These are phyloP conservation scores for Petrea volubilis DNA, from an alignment of 257 asterid genomes.

Conservation along the genomic window DNA sequence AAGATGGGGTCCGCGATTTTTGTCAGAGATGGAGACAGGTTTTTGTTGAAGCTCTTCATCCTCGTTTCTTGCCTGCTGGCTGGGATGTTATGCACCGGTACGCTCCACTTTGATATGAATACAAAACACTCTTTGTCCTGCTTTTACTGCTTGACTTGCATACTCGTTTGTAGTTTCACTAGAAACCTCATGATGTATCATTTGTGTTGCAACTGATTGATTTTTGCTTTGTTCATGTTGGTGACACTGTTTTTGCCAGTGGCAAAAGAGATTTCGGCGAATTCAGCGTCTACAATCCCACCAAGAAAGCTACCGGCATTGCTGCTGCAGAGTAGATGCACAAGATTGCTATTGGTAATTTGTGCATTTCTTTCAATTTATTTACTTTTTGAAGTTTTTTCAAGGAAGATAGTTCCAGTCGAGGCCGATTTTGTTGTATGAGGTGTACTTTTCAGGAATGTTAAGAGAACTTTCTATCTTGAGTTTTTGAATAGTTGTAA, in stretches of 20 bases:
- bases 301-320: constrained; percentile 28
- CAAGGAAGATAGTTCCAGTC: not conserved
- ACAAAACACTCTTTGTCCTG: too few species aligned
- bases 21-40: constrained; percentile 96
- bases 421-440: not conserved
- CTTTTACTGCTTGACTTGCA: not conserved
- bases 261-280: constrained; percentile 94
- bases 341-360: not conserved
- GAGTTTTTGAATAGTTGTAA: too few species aligned
- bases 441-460: not conserved
- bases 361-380: not conserved
- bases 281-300: constrained; percentile 75
- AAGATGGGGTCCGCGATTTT: constrained; percentile 77
- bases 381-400: not conserved
- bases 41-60: constrained; percentile 80
- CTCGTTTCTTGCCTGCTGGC: constrained; percentile 94
- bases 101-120: not conserved
- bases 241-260: constrained; percentile 68
- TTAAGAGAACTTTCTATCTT: not conserved
- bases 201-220: constrained; percentile 12
- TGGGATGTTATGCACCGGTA: constrained; percentile 99
- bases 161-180: not conserved
- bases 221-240: constrained; percentile 34
- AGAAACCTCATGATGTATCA: not conserved
- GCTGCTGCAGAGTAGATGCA: constrained; percentile 18